These are phyloP conservation scores for Colletotrichum sp. DNA, from an alignment of 2,329 filamentous ascomycete genomes.

Conservation along the genomic window DNA sequence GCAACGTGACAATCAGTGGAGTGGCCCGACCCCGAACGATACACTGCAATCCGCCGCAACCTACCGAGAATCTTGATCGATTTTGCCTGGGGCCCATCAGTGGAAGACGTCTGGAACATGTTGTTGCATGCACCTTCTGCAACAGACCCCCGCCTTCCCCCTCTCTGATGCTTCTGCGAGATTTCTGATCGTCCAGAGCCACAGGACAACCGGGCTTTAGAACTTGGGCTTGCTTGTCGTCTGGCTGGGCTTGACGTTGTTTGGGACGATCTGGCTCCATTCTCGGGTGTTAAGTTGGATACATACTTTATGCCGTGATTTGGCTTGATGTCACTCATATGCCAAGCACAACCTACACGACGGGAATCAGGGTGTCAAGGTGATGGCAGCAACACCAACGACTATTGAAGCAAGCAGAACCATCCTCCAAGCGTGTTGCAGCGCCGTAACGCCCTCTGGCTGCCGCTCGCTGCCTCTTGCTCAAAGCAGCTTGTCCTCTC, in stretches of 20 bases:
- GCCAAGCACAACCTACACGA: neutral
- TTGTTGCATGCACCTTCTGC: neutral
- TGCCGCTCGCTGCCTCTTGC: neutral
- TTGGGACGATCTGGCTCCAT: neutral
- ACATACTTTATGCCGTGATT: neutral
- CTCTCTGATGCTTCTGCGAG: neutral
- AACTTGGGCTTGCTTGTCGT: neutral
- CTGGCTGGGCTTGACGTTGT: neutral
- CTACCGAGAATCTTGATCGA: constrained; percentile 3
- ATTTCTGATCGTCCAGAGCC: neutral
- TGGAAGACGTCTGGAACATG: constrained; percentile 19
- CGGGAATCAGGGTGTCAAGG: neutral
- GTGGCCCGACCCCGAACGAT: neutral
- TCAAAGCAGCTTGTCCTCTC: neutral
- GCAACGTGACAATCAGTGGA: constrained; percentile 13
- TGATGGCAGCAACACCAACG: neutral
- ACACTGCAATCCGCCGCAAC: constrained; percentile 9
- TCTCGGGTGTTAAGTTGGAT: neutral
- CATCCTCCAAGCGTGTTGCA: neutral
- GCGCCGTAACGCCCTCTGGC: neutral
- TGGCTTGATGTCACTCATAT: neutral
- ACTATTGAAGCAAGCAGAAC: neutral
- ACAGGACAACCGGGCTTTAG: neutral
- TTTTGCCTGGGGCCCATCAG: neutral
- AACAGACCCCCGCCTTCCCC: neutral